Percentiles rank a stretch among this genome's conserved stretches.
Conservation (phyloP, 2,329 filamentous ascomycete genomes). For the Metarhizium humberi region DNA sequence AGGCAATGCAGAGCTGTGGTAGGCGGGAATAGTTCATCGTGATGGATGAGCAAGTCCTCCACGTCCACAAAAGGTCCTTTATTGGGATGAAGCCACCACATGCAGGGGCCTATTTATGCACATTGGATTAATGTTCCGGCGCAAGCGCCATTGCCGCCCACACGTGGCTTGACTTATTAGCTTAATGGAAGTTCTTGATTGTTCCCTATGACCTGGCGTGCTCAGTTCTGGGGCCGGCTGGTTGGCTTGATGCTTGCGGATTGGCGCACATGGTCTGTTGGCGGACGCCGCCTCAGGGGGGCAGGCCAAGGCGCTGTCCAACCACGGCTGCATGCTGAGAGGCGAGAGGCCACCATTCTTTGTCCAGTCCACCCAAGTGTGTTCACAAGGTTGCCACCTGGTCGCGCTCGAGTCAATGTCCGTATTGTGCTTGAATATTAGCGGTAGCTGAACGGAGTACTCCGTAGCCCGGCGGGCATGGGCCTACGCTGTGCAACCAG, state of each 20-base stretch:
- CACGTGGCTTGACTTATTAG: conserved; percentile 1
- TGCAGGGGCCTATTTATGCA: too few relatives aligned
- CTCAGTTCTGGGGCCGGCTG: not conserved
- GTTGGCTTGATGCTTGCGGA: not conserved
- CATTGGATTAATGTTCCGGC: not conserved
- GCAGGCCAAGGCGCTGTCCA: not conserved
- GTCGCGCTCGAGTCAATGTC: not conserved
- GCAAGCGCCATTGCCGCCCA: not conserved
- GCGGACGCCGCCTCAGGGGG: not conserved
- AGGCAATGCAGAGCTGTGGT: not conserved
- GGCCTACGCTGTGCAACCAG: too few relatives aligned
- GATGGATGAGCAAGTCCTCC: not conserved
- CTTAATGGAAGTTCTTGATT: not conserved
- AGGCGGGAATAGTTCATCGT: not conserved
- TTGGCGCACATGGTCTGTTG: not conserved
- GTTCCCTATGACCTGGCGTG: not conserved
- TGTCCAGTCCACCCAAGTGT: not conserved
- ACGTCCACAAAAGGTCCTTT: too few relatives aligned
- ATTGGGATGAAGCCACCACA: too few relatives aligned
- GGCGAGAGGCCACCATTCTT: not conserved
- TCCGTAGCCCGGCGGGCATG: too few relatives aligned
- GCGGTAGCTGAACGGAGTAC: too few relatives aligned
- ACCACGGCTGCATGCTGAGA: not conserved
- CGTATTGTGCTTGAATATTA: not conserved
- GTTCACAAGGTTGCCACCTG: not conserved